phyloP scores from a whole-genome alignment of 306 rosid species.

The Ceratonia siliqua region DNA sequence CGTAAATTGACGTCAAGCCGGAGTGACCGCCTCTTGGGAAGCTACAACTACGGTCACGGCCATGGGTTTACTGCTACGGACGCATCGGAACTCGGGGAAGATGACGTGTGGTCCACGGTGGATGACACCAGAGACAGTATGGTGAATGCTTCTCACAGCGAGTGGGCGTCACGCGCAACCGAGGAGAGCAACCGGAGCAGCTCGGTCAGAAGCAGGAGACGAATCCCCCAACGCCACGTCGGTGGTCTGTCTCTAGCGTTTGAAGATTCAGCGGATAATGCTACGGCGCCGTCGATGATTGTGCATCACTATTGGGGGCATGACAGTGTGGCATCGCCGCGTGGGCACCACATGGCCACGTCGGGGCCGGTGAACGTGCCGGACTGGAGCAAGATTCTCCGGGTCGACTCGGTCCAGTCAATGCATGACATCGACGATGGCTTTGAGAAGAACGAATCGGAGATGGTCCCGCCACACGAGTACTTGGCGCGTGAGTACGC shows the following conservation, averaged over 20 bases:
- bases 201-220: constrained; percentile 31
- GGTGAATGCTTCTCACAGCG: constrained; percentile 15
- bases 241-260: constrained; percentile 77
- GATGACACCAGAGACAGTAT: constrained; percentile 35
- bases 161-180: constrained; percentile 39
- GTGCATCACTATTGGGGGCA: constrained; percentile 68
- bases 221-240: constrained; percentile 30
- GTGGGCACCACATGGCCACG: constrained; percentile 59
- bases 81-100: constrained; percentile 69
- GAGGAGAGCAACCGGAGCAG: constrained; percentile 16
- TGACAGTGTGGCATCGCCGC: constrained; percentile 42
- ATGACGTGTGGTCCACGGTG: constrained; percentile 70
- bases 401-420: constrained; percentile 72
- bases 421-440: constrained; percentile 53
- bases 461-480: constrained; percentile 94
- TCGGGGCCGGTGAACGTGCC: constrained; percentile 96
- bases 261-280: constrained; percentile 45
- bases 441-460: constrained; percentile 52
- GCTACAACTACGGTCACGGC: constrained; percentile 42
- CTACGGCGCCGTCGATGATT: constrained; percentile 49
- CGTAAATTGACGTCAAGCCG: constrained; percentile 64
- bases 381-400: constrained; percentile 95
- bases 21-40: constrained; percentile 74
- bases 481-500: constrained; percentile 78
- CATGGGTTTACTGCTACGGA: constrained; percentile 40